phyloP scores from a whole-genome alignment of 1,139 yeast genomes.

The Scheffersomyces cryptocercus region DNA sequence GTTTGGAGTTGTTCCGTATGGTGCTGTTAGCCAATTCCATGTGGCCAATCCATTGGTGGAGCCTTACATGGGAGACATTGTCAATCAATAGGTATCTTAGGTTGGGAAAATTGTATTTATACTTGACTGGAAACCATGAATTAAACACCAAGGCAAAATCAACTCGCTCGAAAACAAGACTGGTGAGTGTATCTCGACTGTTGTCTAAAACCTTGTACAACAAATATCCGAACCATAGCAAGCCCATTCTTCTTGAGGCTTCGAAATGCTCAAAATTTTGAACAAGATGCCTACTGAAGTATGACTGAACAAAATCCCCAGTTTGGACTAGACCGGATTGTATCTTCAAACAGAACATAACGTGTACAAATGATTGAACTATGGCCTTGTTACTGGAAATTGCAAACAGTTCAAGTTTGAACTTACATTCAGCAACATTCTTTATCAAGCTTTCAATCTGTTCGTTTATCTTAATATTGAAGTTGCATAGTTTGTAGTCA shows the following conservation, averaged over 20 bases:
- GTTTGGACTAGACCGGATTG: neutral
- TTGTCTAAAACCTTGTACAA: slow-evolving; percentile 8
- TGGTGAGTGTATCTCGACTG: slow-evolving; percentile 8
- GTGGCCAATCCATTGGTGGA: slow-evolving; percentile 2
- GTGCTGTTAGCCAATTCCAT: too few relatives aligned
- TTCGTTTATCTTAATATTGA: neutral
- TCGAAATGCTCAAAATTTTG: slow-evolving; percentile 6
- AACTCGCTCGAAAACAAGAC: slow-evolving; percentile 5
- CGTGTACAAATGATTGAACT: slow-evolving; percentile 9
- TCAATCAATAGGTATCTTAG: slow-evolving; percentile 5
- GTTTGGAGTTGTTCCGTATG: too few relatives aligned
- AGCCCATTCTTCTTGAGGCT: neutral
- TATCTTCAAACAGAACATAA: slow-evolving; percentile 5
- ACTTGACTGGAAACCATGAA: neutral
- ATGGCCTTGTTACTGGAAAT: slow-evolving; percentile 7
- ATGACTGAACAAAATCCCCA: slow-evolving; percentile 1
- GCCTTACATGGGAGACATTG: slow-evolving; percentile 1
- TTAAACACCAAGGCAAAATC: slow-evolving; percentile 5
- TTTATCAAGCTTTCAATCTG: neutral
- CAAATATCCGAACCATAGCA: slow-evolving; percentile 6
- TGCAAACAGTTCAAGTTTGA: slow-evolving; percentile 3
- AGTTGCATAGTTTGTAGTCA: neutral
- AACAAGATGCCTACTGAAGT: slow-evolving; percentile 4
- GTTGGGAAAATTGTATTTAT: slow-evolving; percentile 2
- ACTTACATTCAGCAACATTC: neutral